Percentiles rank a stretch among this genome's conserved stretches.
Evolutionary conservation across 352 stramenopile genomes (phyloP).

Genomic region (Thraustochytrium sp.): DNA sequence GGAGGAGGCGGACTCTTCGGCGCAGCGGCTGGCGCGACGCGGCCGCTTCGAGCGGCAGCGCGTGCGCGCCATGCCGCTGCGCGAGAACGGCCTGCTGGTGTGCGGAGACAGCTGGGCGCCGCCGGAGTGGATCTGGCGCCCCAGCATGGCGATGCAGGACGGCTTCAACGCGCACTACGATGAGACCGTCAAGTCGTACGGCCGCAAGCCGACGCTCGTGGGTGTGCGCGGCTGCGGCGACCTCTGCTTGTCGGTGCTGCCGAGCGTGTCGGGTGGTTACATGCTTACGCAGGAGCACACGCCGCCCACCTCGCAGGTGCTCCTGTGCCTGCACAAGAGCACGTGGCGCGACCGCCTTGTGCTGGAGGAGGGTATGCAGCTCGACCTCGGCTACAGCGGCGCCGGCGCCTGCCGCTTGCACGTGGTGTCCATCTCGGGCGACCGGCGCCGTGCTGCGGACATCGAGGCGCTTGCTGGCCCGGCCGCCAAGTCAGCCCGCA

Average conservation of each 20-base stretch:
- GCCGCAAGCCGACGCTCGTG: background rate
- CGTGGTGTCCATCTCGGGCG: background rate
- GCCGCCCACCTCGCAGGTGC: background rate
- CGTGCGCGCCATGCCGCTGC: background rate
- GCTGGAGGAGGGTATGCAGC: conserved; percentile 25
- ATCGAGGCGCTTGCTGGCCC: background rate
- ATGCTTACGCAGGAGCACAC: background rate
- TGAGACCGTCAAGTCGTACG: background rate
- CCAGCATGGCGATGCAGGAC: background rate
- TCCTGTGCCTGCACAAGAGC: conserved; percentile 29
- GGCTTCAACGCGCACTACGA: conserved; percentile 10
- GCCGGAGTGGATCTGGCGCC: background rate
- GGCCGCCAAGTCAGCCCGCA: background rate
- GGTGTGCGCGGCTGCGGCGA: background rate
- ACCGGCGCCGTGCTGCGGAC: background rate
- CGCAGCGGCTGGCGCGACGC: background rate
- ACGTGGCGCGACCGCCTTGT: conserved; percentile 28
- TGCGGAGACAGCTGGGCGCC: background rate
- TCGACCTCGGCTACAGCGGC: background rate
- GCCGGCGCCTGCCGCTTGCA: background rate
- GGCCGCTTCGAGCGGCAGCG: background rate
- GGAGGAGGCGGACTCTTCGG: background rate
- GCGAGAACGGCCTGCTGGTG: background rate
- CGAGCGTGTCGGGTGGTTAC: conserved; percentile 17
- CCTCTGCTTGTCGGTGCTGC: conserved; percentile 2